A percentile compares a stretch with the other conserved stretches of the same genome.
These are phyloP conservation scores for Ophioceras dolichostomum DNA, from an alignment of 2,329 filamentous ascomycete species.

Conservation along the genomic window DNA sequence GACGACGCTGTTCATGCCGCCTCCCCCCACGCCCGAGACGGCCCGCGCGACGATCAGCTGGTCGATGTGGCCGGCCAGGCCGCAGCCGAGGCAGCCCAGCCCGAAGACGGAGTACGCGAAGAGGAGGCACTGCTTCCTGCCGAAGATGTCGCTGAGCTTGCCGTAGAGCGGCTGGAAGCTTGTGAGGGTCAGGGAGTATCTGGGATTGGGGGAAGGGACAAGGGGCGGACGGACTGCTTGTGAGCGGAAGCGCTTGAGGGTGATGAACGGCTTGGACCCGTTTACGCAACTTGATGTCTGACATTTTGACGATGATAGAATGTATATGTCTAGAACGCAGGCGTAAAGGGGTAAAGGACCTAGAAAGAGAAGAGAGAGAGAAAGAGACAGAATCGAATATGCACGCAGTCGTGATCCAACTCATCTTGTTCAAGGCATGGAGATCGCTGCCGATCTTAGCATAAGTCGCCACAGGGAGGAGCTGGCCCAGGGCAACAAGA, in stretches of 20 bases:
- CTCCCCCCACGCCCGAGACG: slow-evolving; percentile 47
- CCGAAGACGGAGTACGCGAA: slow-evolving; percentile 33
- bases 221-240: no score
- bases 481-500: slow-evolving; percentile 62
- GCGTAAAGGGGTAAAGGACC: no score
- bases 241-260: no score
- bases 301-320: no score
- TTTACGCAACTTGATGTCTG: no score
- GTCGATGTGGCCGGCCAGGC: slow-evolving; percentile 32
- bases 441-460: slow-evolving; percentile 66
- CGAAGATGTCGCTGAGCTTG: slow-evolving; percentile 41
- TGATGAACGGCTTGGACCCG: no score
- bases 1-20: slow-evolving; percentile 59
- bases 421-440: slow-evolving; percentile 60
- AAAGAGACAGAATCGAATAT: no score
- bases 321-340: no score
- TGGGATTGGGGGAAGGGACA: slow-evolving; percentile 10
- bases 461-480: slow-evolving; percentile 67
- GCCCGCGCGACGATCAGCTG: slow-evolving; percentile 27
- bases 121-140: slow-evolving; percentile 52
- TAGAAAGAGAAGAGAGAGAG: no score
- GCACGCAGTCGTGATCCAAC: slow-evolving; percentile 52
- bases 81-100: slow-evolving; percentile 38
- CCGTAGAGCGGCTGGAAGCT: slow-evolving; percentile 61
- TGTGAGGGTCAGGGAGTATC: slow-evolving; percentile 62